Evolutionary conservation across 2,329 filamentous ascomycete species (phyloP), one percentile per base, ranked within the genome.

Genomic region (Trichophyton rubrum): DNA sequence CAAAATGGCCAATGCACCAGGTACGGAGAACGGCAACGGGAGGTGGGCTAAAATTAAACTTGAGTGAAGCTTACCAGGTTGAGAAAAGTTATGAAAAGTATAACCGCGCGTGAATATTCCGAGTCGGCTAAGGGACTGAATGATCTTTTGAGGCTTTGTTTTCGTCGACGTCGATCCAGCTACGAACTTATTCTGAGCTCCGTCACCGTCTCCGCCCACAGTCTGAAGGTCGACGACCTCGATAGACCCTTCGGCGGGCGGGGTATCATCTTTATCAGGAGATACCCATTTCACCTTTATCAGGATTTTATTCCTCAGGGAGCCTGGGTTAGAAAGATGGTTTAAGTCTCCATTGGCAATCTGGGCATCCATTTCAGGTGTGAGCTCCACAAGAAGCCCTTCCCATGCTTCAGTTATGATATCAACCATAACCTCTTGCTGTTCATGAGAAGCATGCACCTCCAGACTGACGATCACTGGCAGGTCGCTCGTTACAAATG

Each of bases 321-420:
- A 83, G 13, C 83, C 82, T 0, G 95, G 84, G 35, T 83, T 81
- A 0, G 89, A 87, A 27, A 92, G 81, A 3, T 72, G 67, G 7
- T 77, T 64, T 13, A 67, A 63, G 20, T 70, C 67, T n/a, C 62
- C 61, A 7, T 60, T 58, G 47, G 62, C 63, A 17, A 63, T 84
- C 78, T 69, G 83, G 72, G 65, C 77, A 78, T 66, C 77, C 74
- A 78, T 43, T 76, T 88, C 85, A 71, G 66, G 77, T 76, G 66
- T 78, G 75, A 79, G 41, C 75, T 89, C 85, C 9, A 96, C 78
- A 4, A 97, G 78, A 67, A 87, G 75, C 0, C 82, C 85, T 45
- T 81, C 82, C 90, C 91, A 99, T 64, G 89, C 87, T 66, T 96
- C 85, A 65, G 85, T 85, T 87, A 99, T 96, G 64, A 97, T 95